Percentiles rank a stretch among this genome's conserved stretches.
Conservation (phyloP, 2,329 filamentous ascomycete species). For the Grosmannia serpens region DNA sequence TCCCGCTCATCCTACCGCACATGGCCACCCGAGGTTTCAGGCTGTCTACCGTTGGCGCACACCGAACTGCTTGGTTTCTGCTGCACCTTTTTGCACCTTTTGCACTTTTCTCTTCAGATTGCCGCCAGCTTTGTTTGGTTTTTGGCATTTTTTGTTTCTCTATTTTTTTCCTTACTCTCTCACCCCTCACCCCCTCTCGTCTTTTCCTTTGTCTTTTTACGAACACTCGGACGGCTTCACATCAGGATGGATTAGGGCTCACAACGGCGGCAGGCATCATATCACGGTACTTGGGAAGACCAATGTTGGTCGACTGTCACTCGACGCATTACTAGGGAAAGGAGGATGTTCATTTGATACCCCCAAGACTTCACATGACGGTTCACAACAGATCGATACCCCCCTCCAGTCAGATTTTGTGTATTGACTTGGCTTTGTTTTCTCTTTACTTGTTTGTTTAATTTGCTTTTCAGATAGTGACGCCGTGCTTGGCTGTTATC, state of each 20-base stretch:
- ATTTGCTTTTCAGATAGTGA: not conserved
- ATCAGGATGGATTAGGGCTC: not conserved
- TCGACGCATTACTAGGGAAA: constrained; percentile 5
- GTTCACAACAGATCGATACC: constrained; percentile 13
- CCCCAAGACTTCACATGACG: constrained; percentile 5
- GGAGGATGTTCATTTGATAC: constrained; percentile 13
- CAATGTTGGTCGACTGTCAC: not conserved
- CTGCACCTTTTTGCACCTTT: not conserved
- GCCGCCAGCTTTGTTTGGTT: not conserved
- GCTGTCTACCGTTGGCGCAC: too few species aligned
- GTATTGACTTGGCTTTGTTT: constrained; percentile 4
- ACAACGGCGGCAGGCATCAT: constrained; percentile 2
- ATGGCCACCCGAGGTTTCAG: too few species aligned
- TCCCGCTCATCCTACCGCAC: not conserved
- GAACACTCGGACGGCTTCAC: not conserved
- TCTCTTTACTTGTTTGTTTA: not conserved
- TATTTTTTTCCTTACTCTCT: not conserved
- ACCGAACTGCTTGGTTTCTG: too few species aligned
- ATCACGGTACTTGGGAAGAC: constrained; percentile 4
- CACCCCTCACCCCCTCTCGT: not conserved
- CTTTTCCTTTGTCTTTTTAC: not conserved
- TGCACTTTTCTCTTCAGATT: not conserved
- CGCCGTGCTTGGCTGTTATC: not conserved
- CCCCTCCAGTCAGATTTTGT: constrained; percentile 9
- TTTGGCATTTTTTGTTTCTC: not conserved